Conservation (phyloP, 2,329 filamentous ascomycete genomes). For the Coniochaeta pulveracea region DNA sequence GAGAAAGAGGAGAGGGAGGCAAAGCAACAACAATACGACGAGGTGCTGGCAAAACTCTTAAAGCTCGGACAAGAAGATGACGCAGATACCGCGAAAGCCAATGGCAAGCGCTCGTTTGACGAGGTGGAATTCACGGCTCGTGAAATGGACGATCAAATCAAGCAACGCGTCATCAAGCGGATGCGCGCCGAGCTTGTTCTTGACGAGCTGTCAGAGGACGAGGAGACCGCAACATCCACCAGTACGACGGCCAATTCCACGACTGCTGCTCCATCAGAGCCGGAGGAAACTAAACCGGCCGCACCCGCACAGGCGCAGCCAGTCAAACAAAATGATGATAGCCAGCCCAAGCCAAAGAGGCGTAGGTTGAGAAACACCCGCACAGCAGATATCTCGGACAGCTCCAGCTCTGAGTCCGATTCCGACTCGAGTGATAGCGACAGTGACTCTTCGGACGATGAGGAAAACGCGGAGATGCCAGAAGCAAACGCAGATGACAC, state of each 20-base stretch:
- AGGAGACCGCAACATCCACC: conserved; percentile 21
- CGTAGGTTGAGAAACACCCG: conserved; percentile 39
- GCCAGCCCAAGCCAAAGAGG: conserved; percentile 34
- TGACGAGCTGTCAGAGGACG: conserved; percentile 40
- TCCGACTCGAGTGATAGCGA: conserved; percentile 14
- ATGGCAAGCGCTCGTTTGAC: conserved; percentile 37
- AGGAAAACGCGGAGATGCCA: conserved; percentile 15
- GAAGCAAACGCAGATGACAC: conserved; percentile 7
- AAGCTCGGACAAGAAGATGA: conserved; percentile 10
- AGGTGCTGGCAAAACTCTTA: conserved; percentile 27
- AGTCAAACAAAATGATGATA: conserved; percentile 31
- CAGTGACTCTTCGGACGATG: conserved; percentile 10
- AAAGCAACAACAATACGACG: conserved; percentile 44
- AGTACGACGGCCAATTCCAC: conserved; percentile 15
- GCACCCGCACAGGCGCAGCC: conserved; percentile 23
- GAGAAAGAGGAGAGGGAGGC: conserved; percentile 35
- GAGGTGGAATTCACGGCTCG: conserved; percentile 40
- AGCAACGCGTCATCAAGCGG: conserved; percentile 46
- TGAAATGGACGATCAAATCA: conserved; percentile 38
- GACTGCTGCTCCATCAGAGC: conserved; percentile 13
- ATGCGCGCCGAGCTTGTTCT: conserved; percentile 50
- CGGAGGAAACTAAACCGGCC: conserved; percentile 9
- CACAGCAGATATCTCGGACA: conserved; percentile 30
- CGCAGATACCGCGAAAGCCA: conserved; percentile 10
- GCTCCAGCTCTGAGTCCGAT: conserved; percentile 25